Evolutionary conservation across 768 basidiomycete genomes (phyloP), one percentile per base, ranked within the genome.

Genomic region (Trametopsis cervina): DNA sequence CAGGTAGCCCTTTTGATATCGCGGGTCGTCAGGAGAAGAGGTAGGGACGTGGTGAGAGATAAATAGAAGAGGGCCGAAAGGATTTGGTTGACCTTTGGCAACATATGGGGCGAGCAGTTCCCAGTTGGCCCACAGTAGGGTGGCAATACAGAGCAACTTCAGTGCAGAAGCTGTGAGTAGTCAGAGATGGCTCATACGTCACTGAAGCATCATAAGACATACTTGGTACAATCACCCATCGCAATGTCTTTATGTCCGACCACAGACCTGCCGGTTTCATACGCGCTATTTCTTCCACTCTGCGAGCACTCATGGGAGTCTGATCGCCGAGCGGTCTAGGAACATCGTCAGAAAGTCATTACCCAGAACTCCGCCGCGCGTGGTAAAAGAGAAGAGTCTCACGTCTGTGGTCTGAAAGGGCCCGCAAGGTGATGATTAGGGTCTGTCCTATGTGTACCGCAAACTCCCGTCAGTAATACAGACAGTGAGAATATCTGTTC

Each of bases 221-320:
- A 85, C 90, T 62, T 6, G 91, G 90, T 18, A 85, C 71, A 15
- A 85, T 64, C 47, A 83, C 81, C 92, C 92, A 95, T 55, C 78
- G 70, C 12, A 72, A 62, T 0, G 75, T 70, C 56, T 50, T 66
- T 54, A 82, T 51, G 61, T 83, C 72, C 60, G 70, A 64, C 77
- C 77, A 66, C 24, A 83, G 61, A 0, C 76, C 75, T 13, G 45
- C 37, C 22, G 37, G 36, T 25, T 15, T 9, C 23, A 24, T 35
- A 20, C 15, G 10, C 24, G 26, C 10, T 36, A 18, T 6, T 10
- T 10, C 11, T n/a, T n/a, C n/a, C n/a, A n/a, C n/a, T n/a, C n/a
- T n/a, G n/a, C n/a, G n/a, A n/a, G n/a, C n/a, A n/a, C n/a, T n/a
- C n/a, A n/a, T n/a, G n/a, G n/a, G n/a, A n/a, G n/a, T n/a, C n/a